Evolutionary conservation across 371 early-diverging fungal genomes (phyloP), one percentile per base, ranked within the genome.

Genomic region (Mucor saturninus): DNA sequence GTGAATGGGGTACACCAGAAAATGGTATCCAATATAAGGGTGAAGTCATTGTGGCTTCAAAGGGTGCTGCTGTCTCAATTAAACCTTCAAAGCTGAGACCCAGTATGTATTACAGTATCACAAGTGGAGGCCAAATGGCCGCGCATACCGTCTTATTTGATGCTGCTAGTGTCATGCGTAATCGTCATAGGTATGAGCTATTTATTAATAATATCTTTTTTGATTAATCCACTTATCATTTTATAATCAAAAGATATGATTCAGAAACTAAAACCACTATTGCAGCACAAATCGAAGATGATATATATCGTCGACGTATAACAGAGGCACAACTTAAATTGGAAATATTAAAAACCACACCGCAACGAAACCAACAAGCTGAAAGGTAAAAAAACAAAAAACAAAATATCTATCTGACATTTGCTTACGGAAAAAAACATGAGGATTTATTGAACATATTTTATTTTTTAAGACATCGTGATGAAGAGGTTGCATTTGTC

Each of bases 1-100:
- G 75, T 6, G 67, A 72, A 28, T 80, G 80, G 80, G 73, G 75
- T 13, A 53, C 54, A 21, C 54, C 39, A 3, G 67, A 71, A 5
- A 55, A 58, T 2, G 65, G 63, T 3, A 68, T 70, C 0, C 64
- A 61, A 1, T 73, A 71, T 59, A 58, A 64, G 29, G 74, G 75
- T 13, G 76, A 73, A 26, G 60, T 64, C 4, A 30, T 56, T n/a
- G 68, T 62, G 13, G 40, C 54, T 14, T 63, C 73, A 21, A 69
- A 52, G 57, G 78, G 78, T 1, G 28, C 70, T 0, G 68, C 73
- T 30, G 65, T 72, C 10, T 45, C 53, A 51, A 66, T 77, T 1
- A 58, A 48, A 42, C 21, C 65, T 0, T 73, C 80, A n/a, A 70
- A 65, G 28, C 35, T 51, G 10, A 30, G 56, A n/a, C 67, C 72